Evolutionary conservation across 768 basidiomycete species (phyloP).

Genomic region (Exsudoporus frostii): DNA sequence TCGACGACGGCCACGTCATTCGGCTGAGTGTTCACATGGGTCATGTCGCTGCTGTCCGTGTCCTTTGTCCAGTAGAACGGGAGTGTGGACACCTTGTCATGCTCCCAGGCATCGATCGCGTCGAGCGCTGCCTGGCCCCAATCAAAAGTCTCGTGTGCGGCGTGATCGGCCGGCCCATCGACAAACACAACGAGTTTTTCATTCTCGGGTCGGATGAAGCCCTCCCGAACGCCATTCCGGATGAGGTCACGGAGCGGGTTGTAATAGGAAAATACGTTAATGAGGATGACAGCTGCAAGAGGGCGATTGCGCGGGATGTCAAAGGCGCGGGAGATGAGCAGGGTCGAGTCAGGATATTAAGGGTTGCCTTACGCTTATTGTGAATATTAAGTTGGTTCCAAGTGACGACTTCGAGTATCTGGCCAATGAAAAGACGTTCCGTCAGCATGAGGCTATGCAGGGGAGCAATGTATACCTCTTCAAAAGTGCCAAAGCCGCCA

Average conservation of each 20-base stretch:
- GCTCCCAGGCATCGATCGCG: conserved; percentile 61
- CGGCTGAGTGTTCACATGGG: conserved; percentile 5
- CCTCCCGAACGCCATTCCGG: conserved; percentile 57
- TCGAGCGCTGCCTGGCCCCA: conserved; percentile 74
- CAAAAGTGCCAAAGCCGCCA: conserved; percentile 93
- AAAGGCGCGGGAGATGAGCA: conserved; percentile 1
- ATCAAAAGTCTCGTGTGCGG: conserved; percentile 59
- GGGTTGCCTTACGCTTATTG: conserved; percentile 60
- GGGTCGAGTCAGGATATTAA: not conserved
- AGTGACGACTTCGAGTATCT: conserved; percentile 89
- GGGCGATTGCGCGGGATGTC: not conserved
- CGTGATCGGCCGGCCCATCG: conserved; percentile 58
- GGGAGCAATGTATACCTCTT: conserved; percentile 55
- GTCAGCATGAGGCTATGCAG: conserved; percentile 2
- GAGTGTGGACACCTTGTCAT: conserved; percentile 26
- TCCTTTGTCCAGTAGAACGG: conserved; percentile 52
- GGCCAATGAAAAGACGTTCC: not conserved
- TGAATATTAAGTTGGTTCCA: conserved; percentile 94
- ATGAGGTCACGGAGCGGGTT: conserved; percentile 79
- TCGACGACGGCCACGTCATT: not conserved
- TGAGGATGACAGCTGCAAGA: conserved; percentile 66
- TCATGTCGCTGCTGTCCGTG: conserved; percentile 33
- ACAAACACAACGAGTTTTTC: conserved; percentile 67
- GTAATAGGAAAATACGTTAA: conserved; percentile 87
- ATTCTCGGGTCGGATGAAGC: conserved; percentile 69